Percentiles rank a stretch among this genome's conserved stretches.
These are phyloP conservation scores for Ascoidea rubescens DNA, from an alignment of 805 yeast genomes.

Conservation along the genomic window DNA sequence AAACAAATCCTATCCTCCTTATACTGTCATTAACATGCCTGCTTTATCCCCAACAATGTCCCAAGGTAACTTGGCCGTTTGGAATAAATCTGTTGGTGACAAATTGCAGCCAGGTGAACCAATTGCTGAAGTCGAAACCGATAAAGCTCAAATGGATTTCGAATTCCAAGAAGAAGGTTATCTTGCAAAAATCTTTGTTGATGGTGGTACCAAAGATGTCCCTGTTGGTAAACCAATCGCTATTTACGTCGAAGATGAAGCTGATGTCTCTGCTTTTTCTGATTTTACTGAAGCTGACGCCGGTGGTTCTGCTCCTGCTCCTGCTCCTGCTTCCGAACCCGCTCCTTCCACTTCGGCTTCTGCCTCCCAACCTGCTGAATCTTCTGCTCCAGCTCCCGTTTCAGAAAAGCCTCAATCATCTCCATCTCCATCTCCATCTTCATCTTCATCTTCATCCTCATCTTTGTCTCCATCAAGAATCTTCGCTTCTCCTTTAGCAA, in stretches of 20 bases:
- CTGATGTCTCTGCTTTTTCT: constrained; percentile 78
- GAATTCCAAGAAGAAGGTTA: constrained; percentile 96
- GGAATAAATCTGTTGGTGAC: constrained; percentile 90
- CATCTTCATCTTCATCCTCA: constrained; percentile 19
- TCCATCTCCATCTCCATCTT: constrained; percentile 17
- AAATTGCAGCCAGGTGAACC: constrained; percentile 83
- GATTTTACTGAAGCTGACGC: constrained; percentile 78
- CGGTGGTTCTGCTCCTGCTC: constrained; percentile 32
- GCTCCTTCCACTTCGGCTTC: constrained; percentile 16
- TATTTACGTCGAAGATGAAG: constrained; percentile 81
- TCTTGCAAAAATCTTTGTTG: constrained; percentile 75
- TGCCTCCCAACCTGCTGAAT: constrained; percentile 13
- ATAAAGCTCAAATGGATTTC: constrained; percentile 95
- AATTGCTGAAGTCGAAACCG: constrained; percentile 94
- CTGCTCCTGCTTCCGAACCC: constrained; percentile 15
- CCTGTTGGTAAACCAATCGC: constrained; percentile 96
- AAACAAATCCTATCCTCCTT: constrained; percentile 75
- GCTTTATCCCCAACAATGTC: constrained; percentile 99
- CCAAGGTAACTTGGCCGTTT: constrained; percentile 78
- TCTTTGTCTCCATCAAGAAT: constrained; percentile 49
- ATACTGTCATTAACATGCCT: constrained; percentile 91
- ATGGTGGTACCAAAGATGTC: constrained; percentile 76
- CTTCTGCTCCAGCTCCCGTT: constrained; percentile 19
- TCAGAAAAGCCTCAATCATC: constrained; percentile 9
- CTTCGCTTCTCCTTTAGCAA: constrained; percentile 91